Conservation (phyloP, 1,139 yeast species). For the Hyphopichia khmerensis region DNA sequence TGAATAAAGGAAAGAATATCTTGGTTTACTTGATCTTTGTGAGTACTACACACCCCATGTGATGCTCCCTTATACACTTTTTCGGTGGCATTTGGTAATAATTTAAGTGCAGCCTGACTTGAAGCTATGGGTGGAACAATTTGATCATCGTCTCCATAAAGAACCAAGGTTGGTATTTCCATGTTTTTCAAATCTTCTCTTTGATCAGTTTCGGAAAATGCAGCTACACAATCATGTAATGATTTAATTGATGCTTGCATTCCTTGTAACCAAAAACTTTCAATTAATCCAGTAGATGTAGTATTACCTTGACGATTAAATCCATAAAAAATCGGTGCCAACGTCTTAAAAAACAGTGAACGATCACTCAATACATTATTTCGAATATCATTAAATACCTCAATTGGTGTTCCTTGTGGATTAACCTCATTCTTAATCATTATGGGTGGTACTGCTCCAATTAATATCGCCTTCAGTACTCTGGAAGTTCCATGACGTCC, state of each 20-base stretch:
- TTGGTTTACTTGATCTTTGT: conserved; percentile 11
- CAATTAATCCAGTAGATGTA: conserved; percentile 10
- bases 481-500: conserved; percentile 12
- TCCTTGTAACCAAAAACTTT: conserved; percentile 16
- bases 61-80: conserved; percentile 11
- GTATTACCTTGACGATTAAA: conserved; percentile 3
- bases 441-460: conserved; percentile 17
- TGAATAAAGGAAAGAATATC: conserved; percentile 10
- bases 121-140: conserved; percentile 15
- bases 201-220: conserved; percentile 14
- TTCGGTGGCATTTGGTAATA: conserved; percentile 10
- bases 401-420: conserved; percentile 8
- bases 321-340: too few relatives aligned
- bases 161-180: conserved; percentile 13
- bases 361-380: too few relatives aligned
- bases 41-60: conserved; percentile 15
- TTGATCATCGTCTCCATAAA: conserved; percentile 16
- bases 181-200: conserved; percentile 12
- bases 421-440: conserved; percentile 13
- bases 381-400: too few relatives aligned
- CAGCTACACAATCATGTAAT: conserved; percentile 13
- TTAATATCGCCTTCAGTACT: conserved; percentile 15
- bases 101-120: conserved; percentile 12
- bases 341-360: too few relatives aligned
- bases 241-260: conserved; percentile 16